Percentiles rank a stretch among this genome's conserved stretches.
Conservation (phyloP, 768 basidiomycete genomes). For the Trametes meyenii region DNA sequence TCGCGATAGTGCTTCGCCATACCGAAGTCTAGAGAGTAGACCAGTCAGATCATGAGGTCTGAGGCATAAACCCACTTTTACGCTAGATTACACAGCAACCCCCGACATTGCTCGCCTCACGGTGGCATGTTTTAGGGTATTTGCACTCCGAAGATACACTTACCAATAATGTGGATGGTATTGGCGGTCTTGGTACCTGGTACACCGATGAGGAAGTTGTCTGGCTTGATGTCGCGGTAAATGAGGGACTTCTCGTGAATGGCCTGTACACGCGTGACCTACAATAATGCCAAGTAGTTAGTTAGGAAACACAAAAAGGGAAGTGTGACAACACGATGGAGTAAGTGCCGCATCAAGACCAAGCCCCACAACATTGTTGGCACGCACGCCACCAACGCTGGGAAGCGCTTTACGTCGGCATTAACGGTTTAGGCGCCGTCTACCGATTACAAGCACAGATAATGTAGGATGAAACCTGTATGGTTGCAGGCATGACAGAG, state of each 20-base stretch:
- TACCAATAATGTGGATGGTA: slow-evolving; percentile 84
- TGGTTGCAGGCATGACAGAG: slow-evolving; percentile 1
- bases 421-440: slow-evolving; percentile 8
- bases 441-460: slow-evolving; percentile 9
- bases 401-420: slow-evolving; percentile 5
- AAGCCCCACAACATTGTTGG: neutral
- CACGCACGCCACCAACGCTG: neutral
- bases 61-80: too few relatives aligned
- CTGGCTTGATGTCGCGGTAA: slow-evolving; percentile 98
- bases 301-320: neutral
- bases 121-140: neutral
- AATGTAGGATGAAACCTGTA: slow-evolving; percentile 4
- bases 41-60: too few relatives aligned
- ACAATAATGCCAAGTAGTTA: slow-evolving; percentile 16
- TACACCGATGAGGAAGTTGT: slow-evolving; percentile 97
- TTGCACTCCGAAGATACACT: slow-evolving; percentile 32
- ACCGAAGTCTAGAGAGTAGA: slow-evolving; percentile 72
- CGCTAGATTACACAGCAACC: too few relatives aligned
- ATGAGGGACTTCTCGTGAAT: slow-evolving; percentile 99
- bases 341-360: neutral
- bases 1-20: slow-evolving; percentile 99
- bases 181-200: slow-evolving; percentile 91
- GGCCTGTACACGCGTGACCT: slow-evolving; percentile 96
- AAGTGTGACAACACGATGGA: slow-evolving; percentile 6
- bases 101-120: neutral